Base-by-base conservation (phyloP, 805 yeast species). In the Myxozyma lipomycoides region DNA sequence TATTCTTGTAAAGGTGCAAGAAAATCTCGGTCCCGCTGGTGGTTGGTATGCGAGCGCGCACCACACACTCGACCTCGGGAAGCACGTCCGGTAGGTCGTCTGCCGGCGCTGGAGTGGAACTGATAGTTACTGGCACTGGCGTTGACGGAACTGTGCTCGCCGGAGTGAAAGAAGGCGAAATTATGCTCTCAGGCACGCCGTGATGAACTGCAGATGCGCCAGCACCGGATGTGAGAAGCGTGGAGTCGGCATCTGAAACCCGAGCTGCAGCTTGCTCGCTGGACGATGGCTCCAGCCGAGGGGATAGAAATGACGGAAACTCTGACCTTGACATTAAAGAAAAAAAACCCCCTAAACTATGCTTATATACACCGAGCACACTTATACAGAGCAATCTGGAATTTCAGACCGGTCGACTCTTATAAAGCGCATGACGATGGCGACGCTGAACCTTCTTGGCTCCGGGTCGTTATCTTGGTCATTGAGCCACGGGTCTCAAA, bases 11-110 rank as follows among this genome's bases (percentile, higher is more conserved):
- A 32, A 93, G 69, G 70, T 93, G 98, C 49, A 93, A 72, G 62
- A 89, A 93, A 45, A 91, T 89, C 64, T 93, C 98, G 1, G 95
- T 89, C 2, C 97, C 98, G 47, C 82, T 82, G 1, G 95, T 89
- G 2, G 99, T 93, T 44, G 98, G 98, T 48, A 93, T 91, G 52
- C 99, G 75, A 1, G 98, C 98, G 47, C 98, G 75, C 3, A 96
- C 96, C 46, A 88, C 78, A 67, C 98, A 93, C 62, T 78, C 77
- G 10, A 93, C 98, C 23, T 66, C 61, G 1, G 98, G 98, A 54
- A 91, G 71, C 18, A 51, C 62, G 17, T 61, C 64, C 15, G 61
- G 54, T 35, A 65, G 51, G 17, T 52, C 56, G 22, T 36, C 38
- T 17, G 58, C 43, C 17, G 59, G 59, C 28, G 28, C 42, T 7